Percentiles rank a stretch among this genome's conserved stretches.
phyloP scores from a whole-genome alignment of 1,284 basidiomycete genomes.

The Sanghuangporus sanghuang region DNA sequence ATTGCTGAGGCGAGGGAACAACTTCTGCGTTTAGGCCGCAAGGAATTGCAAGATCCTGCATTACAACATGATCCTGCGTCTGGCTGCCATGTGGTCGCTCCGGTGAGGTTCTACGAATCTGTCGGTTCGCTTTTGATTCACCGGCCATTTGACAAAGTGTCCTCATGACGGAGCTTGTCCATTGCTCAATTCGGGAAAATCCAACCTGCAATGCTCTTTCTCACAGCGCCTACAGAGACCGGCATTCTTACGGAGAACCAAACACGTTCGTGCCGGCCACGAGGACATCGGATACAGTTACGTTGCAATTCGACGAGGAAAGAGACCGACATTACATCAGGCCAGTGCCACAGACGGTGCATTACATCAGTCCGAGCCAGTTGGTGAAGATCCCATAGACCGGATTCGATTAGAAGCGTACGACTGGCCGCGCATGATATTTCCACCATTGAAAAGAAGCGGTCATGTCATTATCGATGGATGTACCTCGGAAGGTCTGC shows the following conservation, averaged over 20 bases:
- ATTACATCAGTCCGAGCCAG: background rate
- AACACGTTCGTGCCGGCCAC: constrained; percentile 78
- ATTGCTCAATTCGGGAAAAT: constrained; percentile 47
- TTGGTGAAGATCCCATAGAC: constrained; percentile 36
- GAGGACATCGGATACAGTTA: constrained; percentile 90
- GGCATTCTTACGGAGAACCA: constrained; percentile 79
- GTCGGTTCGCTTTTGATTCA: constrained; percentile 15
- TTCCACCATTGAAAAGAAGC: constrained; percentile 85
- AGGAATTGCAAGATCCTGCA: constrained; percentile 47
- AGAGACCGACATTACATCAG: constrained; percentile 42
- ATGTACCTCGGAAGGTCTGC: constrained; percentile 76
- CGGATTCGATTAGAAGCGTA: constrained; percentile 64
- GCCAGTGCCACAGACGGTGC: background rate
- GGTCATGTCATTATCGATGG: constrained; percentile 93
- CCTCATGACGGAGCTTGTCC: constrained; percentile 91
- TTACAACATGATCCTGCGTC: constrained; percentile 31
- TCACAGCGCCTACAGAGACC: constrained; percentile 86
- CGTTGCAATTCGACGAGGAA: constrained; percentile 80
- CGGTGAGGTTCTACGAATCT: constrained; percentile 45
- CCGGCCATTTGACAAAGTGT: constrained; percentile 48
- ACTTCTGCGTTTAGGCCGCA: constrained; percentile 64
- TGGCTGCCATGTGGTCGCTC: constrained; percentile 79
- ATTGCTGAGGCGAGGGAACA: constrained; percentile 82
- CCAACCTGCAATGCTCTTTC: constrained; percentile 72
- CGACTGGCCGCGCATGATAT: constrained; percentile 87